Evolutionary conservation across 305 asterid species (phyloP).

Genomic region (Plantago coronopus): DNA sequence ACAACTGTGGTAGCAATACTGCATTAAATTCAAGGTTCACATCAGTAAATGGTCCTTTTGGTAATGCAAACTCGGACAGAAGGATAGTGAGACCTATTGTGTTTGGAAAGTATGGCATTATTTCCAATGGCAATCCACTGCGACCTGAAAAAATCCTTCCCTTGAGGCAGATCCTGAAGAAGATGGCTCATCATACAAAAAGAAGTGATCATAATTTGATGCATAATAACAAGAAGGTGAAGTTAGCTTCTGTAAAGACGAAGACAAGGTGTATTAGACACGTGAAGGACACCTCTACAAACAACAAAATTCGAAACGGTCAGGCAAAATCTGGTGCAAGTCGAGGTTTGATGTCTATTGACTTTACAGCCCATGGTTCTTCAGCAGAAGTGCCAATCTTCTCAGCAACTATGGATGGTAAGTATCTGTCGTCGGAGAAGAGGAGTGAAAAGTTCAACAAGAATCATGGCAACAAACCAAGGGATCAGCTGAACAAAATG

Average conservation of each 20-base stretch:
- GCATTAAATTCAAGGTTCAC: conserved; percentile 29
- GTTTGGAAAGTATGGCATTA: conserved; percentile 55
- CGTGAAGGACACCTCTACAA: conserved; percentile 21
- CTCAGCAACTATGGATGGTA: conserved; percentile 30
- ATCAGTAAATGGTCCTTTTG: conserved; percentile 26
- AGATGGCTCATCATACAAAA: conserved; percentile 22
- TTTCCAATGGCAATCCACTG: conserved; percentile 44
- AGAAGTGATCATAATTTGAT: conserved; percentile 15
- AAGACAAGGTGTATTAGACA: conserved; percentile 28
- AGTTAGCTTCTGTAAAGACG: conserved; percentile 24
- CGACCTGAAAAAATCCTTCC: conserved; percentile 47
- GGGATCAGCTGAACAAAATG: conserved; percentile 31
- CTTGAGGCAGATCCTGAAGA: conserved; percentile 37
- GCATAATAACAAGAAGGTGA: conserved; percentile 26
- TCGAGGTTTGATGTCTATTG: conserved; percentile 21
- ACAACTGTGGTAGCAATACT: conserved; percentile 24
- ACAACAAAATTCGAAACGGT: conserved; percentile 25
- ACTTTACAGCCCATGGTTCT: conserved; percentile 28
- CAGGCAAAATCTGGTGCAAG: conserved; percentile 21
- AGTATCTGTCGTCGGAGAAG: conserved; percentile 22
- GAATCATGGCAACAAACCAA: conserved; percentile 23
- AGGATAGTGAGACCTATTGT: conserved; percentile 44
- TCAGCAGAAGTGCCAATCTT: conserved; percentile 23
- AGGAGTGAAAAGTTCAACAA: conserved; percentile 25
- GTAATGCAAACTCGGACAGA: conserved; percentile 20